Evolutionary conservation across 139 green algal species (phyloP).

Genomic region (Choricystis sp.): DNA sequence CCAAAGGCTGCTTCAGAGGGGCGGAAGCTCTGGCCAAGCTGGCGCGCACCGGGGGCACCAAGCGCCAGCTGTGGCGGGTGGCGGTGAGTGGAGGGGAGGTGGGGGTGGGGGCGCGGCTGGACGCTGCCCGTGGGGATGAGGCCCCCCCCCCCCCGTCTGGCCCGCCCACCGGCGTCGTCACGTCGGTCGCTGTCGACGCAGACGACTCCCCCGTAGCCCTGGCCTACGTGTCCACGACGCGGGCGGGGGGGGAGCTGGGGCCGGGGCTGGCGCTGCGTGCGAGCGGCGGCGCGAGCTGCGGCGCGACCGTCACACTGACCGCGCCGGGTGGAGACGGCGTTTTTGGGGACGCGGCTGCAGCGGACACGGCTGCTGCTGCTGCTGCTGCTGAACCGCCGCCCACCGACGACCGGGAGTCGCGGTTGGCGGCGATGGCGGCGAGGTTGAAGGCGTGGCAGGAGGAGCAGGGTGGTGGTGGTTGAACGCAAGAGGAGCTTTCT

Average conservation of each 20-base stretch:
- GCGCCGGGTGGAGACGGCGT: too few relatives aligned
- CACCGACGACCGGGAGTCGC: not conserved
- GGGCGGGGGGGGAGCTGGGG: not conserved
- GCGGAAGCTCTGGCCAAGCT: not conserved
- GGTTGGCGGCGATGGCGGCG: not conserved
- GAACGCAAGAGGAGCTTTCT: too few relatives aligned
- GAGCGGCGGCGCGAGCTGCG: not conserved
- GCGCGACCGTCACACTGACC: not conserved
- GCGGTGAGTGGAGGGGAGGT: not conserved
- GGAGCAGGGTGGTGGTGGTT: too few relatives aligned
- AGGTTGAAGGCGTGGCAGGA: not conserved
- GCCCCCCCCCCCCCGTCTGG: not conserved
- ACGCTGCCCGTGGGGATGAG: not conserved
- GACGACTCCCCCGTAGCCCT: not conserved
- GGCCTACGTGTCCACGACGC: not conserved
- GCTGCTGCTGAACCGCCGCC: not conserved
- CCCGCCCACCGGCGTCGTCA: not conserved
- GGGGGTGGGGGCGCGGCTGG: not conserved
- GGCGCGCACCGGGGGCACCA: not conserved
- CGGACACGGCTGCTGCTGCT: not conserved
- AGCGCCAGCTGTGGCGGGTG: not conserved
- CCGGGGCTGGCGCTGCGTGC: not conserved
- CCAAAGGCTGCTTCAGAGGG: not conserved
- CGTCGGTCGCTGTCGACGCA: not conserved
- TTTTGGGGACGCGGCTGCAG: not conserved